Base-by-base conservation (phyloP, 257 asterid species). In the Perilla frutescens region DNA sequence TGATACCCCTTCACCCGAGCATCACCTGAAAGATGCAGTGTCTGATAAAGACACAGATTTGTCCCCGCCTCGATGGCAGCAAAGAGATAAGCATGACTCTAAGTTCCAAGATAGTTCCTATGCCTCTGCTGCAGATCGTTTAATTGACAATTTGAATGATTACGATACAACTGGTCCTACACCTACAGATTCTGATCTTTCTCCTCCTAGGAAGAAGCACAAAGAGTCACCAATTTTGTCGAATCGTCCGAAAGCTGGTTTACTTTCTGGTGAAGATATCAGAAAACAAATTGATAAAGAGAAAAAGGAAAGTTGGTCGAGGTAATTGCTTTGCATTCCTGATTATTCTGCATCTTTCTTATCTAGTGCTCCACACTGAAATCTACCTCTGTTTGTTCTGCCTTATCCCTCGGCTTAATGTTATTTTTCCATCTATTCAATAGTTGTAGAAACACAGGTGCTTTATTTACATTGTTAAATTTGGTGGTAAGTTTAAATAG, bases 191-290 rank as follows among this genome's bases (percentile, higher is more conserved):
- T 66, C 84, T 26, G 98, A 91, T 72, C 89, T 93, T 66, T 93
- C 96, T 76, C 97, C 97, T 62, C 98, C 92, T 44, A 90, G 97
- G 81, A 91, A 77, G 77, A 53, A 66, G 66, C 77, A 62, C 40
- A 79, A 74, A 73, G 90, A 79, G 64, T 68, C 90, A 32, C 71
- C 85, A 3, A 20, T 53, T 61, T 62, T 66, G 55, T 80, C 75
- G 45, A 75, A 81, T 71, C 82, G 44, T 58, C 85, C 87, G n/a
- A 87, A 79, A 84, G 89, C 96, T 65, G 97, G 99, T 72, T 80
- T 94, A 53, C 91, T 91, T 64, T 86, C 93, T 69, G 96, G 95
- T 54, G 71, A 48, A 70, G 99, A 90, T 74, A 67, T 90, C 67
- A 91, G 86, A 82, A 86, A 84, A 62, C 96, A 94, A 80, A 87